phyloP scores from a whole-genome alignment of 305 asterid species.

The Salvia sclarea region DNA sequence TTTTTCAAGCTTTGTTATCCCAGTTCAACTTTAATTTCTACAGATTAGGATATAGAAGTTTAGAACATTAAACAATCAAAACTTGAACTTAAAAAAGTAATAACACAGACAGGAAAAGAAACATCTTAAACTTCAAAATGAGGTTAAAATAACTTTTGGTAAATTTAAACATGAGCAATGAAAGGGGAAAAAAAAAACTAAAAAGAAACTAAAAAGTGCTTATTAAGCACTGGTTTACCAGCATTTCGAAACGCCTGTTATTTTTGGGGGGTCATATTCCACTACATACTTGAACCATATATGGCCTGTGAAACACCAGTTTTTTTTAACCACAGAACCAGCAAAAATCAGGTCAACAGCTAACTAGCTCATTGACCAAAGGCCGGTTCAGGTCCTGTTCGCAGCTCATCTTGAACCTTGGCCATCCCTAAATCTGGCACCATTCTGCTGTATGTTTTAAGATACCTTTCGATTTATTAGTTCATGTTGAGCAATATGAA shows the following conservation, averaged over 20 bases:
- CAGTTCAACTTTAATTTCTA: not conserved
- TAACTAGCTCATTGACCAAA: not conserved
- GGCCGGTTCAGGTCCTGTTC: not conserved
- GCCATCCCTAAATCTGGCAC: slow-evolving; percentile 1
- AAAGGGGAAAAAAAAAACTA: not conserved
- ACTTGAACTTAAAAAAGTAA: too few species aligned
- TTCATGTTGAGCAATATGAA: not conserved
- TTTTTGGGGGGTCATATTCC: too few species aligned
- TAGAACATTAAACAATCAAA: not conserved
- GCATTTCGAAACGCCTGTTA: too few species aligned
- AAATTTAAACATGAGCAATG: not conserved
- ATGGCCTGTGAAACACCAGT: not conserved
- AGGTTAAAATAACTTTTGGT: too few species aligned
- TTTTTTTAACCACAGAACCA: not conserved
- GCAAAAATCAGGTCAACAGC: not conserved
- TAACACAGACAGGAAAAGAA: too few species aligned
- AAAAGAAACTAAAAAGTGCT: too few species aligned
- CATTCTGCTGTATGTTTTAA: not conserved
- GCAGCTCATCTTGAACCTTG: not conserved
- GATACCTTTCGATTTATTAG: not conserved
- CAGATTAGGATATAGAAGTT: not conserved
- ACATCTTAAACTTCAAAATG: too few species aligned
- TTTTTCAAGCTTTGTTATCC: too few species aligned
- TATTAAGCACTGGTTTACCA: not conserved
- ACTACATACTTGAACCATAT: not conserved